Base-by-base conservation (phyloP, 163 green algal genomes). In the Chlorella variabilis region DNA sequence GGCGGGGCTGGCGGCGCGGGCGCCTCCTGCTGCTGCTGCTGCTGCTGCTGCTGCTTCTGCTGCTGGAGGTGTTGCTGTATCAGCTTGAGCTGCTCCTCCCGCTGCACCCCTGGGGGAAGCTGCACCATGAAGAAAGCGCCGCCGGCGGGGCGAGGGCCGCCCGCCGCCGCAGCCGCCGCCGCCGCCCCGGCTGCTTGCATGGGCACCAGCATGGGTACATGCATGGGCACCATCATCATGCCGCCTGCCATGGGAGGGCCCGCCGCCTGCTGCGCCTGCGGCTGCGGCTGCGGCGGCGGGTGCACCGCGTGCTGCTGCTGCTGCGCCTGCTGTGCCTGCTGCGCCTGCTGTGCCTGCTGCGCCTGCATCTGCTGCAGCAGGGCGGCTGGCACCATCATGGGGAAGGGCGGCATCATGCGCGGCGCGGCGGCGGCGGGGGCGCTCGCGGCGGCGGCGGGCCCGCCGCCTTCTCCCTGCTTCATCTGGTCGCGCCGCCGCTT, bases 331-430 rank as follows among this genome's bases (percentile, higher is more conserved):
- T n/a, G 27, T 20, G 34, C 29, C 70, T 65, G 42, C 68, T 59
- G 42, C 42, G 33, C 48, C 71, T 78, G 71, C 71, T 62, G 69
- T 25, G 13, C n/a, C 71, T 78, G 71, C 71, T 78, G 71, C 49
- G 51, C 56, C 49, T 78, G 71, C 71, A 78, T 34, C 71, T n/a
- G 34, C 49, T 6, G 71, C 71, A 17, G 49, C 71, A 49, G 59
- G 41, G 23, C 68, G 41, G 15, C 39, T 1, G 71, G 71, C 49
- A 51, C 20, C 49, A 67, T 38, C 31, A n/a, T n/a, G n/a, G 68
- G 42, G 49, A 58, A 27, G 4, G 51, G 62, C n/a, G n/a, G n/a
- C n/a, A n/a, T n/a, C 62, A 45, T 70, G 62, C 20, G 34, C 31
- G 34, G 31, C 31, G 62, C 5, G 62, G 13, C 20, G 62, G 33